Evolutionary conservation across 768 basidiomycete genomes (phyloP), one percentile per base, ranked within the genome.

Genomic region (Hypsizygus marmoreus): DNA sequence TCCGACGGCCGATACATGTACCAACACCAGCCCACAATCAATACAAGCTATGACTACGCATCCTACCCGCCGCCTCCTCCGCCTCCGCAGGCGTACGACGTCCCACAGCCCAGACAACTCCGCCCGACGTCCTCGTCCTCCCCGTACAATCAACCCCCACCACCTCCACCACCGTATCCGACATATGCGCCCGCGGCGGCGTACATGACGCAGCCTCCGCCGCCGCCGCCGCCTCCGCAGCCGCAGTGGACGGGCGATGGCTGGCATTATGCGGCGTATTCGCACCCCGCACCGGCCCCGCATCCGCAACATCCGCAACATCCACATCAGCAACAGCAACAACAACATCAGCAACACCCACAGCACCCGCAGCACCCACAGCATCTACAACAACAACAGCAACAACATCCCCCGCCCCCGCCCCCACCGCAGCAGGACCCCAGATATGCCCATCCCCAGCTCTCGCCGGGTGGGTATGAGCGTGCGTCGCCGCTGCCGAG

Each of bases 1-100:
- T 66, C 79, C 32, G 77, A 79, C 63, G 69, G 73, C 41, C 71
- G 76, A 47, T 81, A 81, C 57, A 68, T 81, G 62, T 84, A 85
- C 42, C n/a, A n/a, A n/a, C 66, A 73, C 47, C 68, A 75, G 41
- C 73, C 70, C 14, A 69, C 69, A 25, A 60, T 66, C 28, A 69
- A 69, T 44, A 55, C 65, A 24, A 64, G 69, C 47, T 84, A 86
- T 59, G 77, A 77, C 51, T 82, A 81, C 60, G 37, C 74, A 23
- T 61, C 71, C 44, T 76, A 79, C 39, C 66, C 32, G 24, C 48
- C 51, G 1, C 50, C 45, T 7, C 45, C 50, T 17, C 23, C 49
- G 9, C 43, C 52, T 13, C 25, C 45, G 28, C 25, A 47, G 6
- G 14, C 29, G 14, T 51, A 30, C 33, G 40, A 35, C 43, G 40